Evolutionary conservation across 805 yeast genomes (phyloP).

Genomic region (Nakazawaea populi): DNA sequence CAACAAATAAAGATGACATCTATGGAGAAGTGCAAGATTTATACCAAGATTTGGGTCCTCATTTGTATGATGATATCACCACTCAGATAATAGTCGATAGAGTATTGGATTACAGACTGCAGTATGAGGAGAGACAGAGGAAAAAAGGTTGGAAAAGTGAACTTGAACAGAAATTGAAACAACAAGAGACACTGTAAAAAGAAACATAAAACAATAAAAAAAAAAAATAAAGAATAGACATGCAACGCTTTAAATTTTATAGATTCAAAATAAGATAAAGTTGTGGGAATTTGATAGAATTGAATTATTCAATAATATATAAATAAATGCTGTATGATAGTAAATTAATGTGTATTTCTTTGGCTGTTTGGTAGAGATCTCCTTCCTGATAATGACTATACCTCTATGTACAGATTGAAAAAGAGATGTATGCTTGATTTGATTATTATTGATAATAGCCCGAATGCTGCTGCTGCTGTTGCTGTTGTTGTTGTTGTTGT

Average conservation of each 20-base stretch:
- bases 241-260: too few species aligned
- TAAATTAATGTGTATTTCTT: too few species aligned
- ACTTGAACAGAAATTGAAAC: constrained; percentile 31
- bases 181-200: constrained; percentile 12
- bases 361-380: too few species aligned
- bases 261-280: too few species aligned
- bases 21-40: constrained; percentile 22
- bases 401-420: too few species aligned
- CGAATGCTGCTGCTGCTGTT: background rate
- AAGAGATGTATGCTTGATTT: too few species aligned
- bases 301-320: too few species aligned
- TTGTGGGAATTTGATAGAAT: too few species aligned
- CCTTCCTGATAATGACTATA: too few species aligned
- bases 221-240: too few species aligned
- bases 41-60: constrained; percentile 40
- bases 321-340: too few species aligned
- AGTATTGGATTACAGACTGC: constrained; percentile 58
- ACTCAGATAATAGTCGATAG: constrained; percentile 70
- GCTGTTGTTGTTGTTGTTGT: background rate
- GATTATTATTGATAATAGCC: background rate
- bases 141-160: constrained; percentile 80
- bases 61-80: constrained; percentile 58
- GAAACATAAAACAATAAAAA: too few species aligned
- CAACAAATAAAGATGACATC: constrained; percentile 20
- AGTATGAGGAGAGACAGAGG: constrained; percentile 81